Percentiles rank a stretch among this genome's conserved stretches.
Evolutionary conservation across 768 basidiomycete species (phyloP).

Genomic region (Trichaptum fuscoviolaceum): DNA sequence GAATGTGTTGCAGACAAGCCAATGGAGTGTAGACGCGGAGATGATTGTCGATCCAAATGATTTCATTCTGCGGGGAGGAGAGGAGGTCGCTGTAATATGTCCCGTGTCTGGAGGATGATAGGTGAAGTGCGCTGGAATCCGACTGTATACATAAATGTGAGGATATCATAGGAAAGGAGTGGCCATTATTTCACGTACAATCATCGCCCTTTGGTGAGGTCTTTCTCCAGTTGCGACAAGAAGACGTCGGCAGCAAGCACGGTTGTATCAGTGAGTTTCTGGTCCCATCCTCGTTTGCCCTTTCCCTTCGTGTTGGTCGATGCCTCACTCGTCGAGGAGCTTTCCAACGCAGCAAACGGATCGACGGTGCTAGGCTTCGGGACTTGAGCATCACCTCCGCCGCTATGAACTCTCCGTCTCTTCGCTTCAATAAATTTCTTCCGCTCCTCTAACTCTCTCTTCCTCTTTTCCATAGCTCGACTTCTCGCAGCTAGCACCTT

Average conservation of each 20-base stretch:
- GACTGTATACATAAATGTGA: background rate
- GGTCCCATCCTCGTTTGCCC: conserved; percentile 21
- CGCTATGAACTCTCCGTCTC: conserved; percentile 41
- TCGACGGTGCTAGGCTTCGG: conserved; percentile 24
- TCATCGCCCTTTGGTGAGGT: conserved; percentile 18
- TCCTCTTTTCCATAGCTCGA: conserved; percentile 66
- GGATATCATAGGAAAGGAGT: background rate
- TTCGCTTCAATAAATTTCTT: conserved; percentile 57
- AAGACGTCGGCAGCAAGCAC: conserved; percentile 55
- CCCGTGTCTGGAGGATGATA: conserved; percentile 73
- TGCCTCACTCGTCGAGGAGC: conserved; percentile 11
- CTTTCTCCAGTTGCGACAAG: conserved; percentile 58
- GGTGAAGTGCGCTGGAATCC: background rate
- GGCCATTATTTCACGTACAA: background rate
- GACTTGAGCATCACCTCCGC: conserved; percentile 3
- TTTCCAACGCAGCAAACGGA: conserved; percentile 49
- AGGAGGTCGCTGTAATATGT: conserved; percentile 76
- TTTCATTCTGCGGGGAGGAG: conserved; percentile 55
- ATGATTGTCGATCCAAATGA: conserved; percentile 61
- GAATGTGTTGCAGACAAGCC: conserved; percentile 51
- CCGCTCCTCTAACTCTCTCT: conserved; percentile 68
- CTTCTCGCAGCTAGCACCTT: conserved; percentile 24
- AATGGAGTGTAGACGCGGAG: conserved; percentile 78
- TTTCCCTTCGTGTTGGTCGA: conserved; percentile 16
- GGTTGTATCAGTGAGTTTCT: conserved; percentile 12